phyloP scores from a whole-genome alignment of 805 yeast genomes.

The Geotrichum ghanense region DNA sequence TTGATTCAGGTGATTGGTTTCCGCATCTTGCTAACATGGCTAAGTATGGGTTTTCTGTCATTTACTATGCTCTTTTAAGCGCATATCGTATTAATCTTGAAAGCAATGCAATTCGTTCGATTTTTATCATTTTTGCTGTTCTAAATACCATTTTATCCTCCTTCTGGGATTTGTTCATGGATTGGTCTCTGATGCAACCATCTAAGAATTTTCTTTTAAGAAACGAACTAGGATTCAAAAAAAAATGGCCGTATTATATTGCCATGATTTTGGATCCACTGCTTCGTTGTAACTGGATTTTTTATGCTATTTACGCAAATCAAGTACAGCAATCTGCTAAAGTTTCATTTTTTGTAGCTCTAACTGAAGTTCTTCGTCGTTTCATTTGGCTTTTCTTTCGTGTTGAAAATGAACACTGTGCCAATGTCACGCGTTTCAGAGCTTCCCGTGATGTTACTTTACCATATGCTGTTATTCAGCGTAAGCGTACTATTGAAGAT shows the following conservation, averaged over 20 bases:
- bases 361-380: constrained; percentile 74
- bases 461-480: constrained; percentile 51
- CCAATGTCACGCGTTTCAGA: constrained; percentile 73
- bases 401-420: constrained; percentile 92
- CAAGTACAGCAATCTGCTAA: constrained; percentile 82
- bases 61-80: constrained; percentile 64
- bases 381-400: constrained; percentile 86
- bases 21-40: constrained; percentile 87
- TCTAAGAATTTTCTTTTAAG: constrained; percentile 50
- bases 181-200: constrained; percentile 80
- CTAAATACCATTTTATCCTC: constrained; percentile 60
- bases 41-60: constrained; percentile 58
- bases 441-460: constrained; percentile 82
- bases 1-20: constrained; percentile 90
- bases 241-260: constrained; percentile 51
- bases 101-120: constrained; percentile 32
- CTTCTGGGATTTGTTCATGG: constrained; percentile 90
- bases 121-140: constrained; percentile 63
- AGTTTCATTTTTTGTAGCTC: constrained; percentile 71
- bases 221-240: constrained; percentile 54
- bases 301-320: constrained; percentile 65
- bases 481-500: constrained; percentile 19
- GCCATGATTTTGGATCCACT: constrained; percentile 67
- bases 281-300: constrained; percentile 84
- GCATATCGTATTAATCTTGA: constrained; percentile 56